phyloP scores from a whole-genome alignment of 257 asterid species.

The Solanum habrochaites region DNA sequence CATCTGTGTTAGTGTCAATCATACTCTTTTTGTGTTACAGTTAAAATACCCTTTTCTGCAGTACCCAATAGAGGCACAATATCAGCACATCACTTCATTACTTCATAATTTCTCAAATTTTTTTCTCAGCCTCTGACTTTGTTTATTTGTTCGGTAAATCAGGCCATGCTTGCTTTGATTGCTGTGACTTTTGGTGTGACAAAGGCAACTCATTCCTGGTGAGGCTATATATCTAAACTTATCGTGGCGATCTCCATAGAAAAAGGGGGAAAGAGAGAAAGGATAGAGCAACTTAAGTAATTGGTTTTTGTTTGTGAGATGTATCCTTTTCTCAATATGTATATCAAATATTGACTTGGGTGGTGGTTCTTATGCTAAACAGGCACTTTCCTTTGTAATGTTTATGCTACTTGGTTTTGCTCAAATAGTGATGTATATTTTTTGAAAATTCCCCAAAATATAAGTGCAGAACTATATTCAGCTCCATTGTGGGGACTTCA shows the following conservation, averaged over 20 bases:
- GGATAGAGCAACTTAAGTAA: neutral
- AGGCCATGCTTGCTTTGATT: slow-evolving; percentile 65
- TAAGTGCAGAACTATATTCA: neutral
- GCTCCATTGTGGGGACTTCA: neutral
- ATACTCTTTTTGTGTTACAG: neutral
- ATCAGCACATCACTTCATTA: neutral
- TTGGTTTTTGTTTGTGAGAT: neutral
- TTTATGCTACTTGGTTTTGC: neutral
- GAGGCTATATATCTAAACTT: neutral
- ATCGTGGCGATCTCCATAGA: neutral
- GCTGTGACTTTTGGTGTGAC: slow-evolving; percentile 77
- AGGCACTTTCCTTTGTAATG: neutral
- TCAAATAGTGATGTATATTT: neutral
- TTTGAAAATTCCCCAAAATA: neutral
- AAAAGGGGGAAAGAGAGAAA: neutral
- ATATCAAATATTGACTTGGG: neutral
- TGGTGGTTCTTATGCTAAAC: neutral
- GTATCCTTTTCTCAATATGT: neutral
- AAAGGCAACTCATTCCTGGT: slow-evolving; percentile 52
- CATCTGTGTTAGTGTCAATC: neutral
- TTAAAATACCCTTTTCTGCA: neutral
- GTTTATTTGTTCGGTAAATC: neutral
- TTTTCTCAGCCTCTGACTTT: neutral
- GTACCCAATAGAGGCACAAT: neutral
- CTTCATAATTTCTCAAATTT: neutral